Percentiles rank a stretch among this genome's conserved stretches.
phyloP scores from a whole-genome alignment of 2,329 filamentous ascomycete genomes.

The Achaetomium macrosporum region DNA sequence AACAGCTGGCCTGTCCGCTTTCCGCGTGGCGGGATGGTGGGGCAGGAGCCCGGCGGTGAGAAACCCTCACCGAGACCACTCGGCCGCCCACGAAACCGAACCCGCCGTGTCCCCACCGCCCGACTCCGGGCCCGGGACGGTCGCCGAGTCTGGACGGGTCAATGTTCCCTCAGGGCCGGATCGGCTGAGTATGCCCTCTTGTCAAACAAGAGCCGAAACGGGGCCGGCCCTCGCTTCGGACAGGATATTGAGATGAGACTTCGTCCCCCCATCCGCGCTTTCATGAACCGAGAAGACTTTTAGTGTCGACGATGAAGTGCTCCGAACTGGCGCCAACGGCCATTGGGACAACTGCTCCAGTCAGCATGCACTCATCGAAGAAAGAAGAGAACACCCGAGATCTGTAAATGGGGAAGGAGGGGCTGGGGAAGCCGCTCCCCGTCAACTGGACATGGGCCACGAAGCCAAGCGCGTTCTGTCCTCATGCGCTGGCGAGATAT shows the following conservation, averaged over 20 bases:
- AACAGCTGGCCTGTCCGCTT: neutral
- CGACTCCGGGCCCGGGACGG: constrained; percentile 12
- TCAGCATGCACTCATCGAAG: neutral
- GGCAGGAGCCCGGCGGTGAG: neutral
- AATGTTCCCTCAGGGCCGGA: neutral
- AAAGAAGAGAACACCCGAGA: neutral
- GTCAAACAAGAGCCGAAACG: constrained; percentile 2
- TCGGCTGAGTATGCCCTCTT: neutral
- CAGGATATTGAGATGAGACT: neutral
- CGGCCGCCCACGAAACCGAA: neutral
- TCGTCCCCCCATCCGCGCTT: no score
- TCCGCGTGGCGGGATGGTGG: neutral
- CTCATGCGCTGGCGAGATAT: constrained; percentile 7
- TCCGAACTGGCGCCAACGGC: no score
- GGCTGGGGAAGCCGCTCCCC: neutral
- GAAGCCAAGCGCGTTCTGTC: neutral
- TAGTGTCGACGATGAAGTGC: no score
- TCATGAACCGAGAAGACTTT: no score
- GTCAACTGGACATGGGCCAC: neutral
- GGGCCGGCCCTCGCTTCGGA: neutral
- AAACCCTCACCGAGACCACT: neutral
- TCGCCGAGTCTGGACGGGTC: neutral
- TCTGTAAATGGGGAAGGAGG: neutral
- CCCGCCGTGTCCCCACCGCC: neutral
- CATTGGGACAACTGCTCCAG: neutral